Conservation (phyloP, 2,329 filamentous ascomycete species). For the Tolypocladium nubicola region DNA sequence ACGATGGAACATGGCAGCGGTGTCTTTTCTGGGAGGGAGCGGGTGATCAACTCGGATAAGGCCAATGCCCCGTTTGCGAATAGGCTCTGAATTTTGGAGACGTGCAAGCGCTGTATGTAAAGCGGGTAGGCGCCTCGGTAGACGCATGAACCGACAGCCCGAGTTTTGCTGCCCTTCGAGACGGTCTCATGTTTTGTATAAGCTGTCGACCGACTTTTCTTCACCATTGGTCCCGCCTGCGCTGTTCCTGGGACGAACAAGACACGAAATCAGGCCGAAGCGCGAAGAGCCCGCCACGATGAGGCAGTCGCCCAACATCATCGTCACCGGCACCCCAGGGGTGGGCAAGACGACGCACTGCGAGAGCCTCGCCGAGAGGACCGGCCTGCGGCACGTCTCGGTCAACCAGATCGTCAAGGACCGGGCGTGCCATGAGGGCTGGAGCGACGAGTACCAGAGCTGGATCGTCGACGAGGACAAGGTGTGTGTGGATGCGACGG, state of each 20-base stretch:
- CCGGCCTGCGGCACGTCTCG: conserved; percentile 70
- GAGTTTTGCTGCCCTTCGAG: neutral
- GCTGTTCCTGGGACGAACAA: neutral
- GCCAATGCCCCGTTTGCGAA: neutral
- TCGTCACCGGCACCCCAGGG: conserved; percentile 90
- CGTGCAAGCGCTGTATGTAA: neutral
- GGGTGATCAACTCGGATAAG: neutral
- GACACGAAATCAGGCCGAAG: neutral
- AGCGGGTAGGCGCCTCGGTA: neutral
- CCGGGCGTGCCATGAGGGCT: conserved; percentile 75
- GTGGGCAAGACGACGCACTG: conserved; percentile 93
- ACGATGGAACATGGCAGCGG: neutral
- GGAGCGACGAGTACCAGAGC: conserved; percentile 73
- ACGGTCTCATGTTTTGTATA: neutral
- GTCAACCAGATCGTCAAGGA: conserved; percentile 92
- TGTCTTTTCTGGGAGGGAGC: neutral
- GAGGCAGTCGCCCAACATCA: conserved; percentile 67
- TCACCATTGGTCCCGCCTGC: neutral
- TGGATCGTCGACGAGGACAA: conserved; percentile 97
- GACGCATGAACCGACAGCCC: neutral
- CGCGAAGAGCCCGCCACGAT: conserved; percentile 14
- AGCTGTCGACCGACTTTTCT: neutral
- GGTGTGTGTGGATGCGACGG: conserved; percentile 21
- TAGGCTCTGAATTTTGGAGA: neutral
- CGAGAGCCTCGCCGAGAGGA: conserved; percentile 65